A percentile compares a stretch with the other conserved stretches of the same genome.
phyloP scores from a whole-genome alignment of 2,329 filamentous ascomycete species.

The Dothistroma pini region DNA sequence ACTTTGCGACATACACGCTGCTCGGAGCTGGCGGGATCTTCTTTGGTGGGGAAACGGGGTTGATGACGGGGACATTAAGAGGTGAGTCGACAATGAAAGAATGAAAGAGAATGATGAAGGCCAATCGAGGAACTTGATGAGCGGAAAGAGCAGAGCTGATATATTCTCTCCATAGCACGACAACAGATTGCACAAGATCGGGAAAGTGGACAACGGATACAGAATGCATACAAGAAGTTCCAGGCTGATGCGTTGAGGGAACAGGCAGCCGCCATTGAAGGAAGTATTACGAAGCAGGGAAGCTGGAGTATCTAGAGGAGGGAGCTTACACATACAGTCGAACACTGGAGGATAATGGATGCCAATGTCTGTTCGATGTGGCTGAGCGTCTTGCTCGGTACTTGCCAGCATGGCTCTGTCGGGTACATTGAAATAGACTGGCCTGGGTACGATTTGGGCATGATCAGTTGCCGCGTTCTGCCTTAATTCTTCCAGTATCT shows the following conservation, averaged over 20 bases:
- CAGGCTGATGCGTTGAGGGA: conserved; percentile 60
- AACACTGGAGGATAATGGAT: neutral
- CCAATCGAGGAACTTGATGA: too few species aligned
- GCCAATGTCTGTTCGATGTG: neutral
- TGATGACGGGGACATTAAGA: conserved; percentile 51
- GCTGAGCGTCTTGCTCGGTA: too few species aligned
- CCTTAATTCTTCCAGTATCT: too few species aligned
- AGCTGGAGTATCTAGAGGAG: conserved; percentile 5
- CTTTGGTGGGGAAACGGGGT: conserved; percentile 60
- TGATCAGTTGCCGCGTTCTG: too few species aligned
- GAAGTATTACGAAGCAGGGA: conserved; percentile 13
- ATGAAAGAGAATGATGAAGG: conserved; percentile 49
- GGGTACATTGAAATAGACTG: too few species aligned
- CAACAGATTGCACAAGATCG: conserved; percentile 53
- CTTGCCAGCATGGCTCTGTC: too few species aligned
- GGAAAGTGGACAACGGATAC: conserved; percentile 54
- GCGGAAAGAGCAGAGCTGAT: conserved; percentile 36
- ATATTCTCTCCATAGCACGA: conserved; percentile 44
- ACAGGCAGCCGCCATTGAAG: conserved; percentile 56
- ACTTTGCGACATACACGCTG: conserved; percentile 61
- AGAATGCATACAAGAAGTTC: conserved; percentile 61
- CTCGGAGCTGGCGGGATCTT: conserved; percentile 61
- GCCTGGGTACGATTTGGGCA: too few species aligned
- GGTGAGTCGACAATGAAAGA: conserved; percentile 48
- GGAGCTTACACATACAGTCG: neutral